Evolutionary conservation across 306 rosid genomes (phyloP).

Genomic region (Gynostemma pentaphyllum): DNA sequence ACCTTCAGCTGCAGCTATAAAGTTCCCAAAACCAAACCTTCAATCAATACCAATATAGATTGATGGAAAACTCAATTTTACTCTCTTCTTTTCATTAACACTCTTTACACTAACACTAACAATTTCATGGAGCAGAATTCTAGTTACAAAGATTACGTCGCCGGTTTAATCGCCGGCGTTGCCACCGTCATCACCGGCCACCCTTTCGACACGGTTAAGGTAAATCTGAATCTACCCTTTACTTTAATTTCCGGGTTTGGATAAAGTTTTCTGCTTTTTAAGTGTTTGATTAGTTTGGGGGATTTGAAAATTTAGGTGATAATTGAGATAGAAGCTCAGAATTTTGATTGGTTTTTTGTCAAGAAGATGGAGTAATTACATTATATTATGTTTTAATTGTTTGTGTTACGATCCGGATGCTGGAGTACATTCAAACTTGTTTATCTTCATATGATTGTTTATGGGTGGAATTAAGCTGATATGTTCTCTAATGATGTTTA

Average conservation of each 20-base stretch:
- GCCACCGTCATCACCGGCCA: constrained; percentile 46
- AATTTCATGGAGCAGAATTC: constrained; percentile 53
- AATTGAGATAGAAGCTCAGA: neutral
- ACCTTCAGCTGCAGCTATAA: too few species aligned
- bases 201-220: constrained; percentile 59
- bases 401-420: neutral
- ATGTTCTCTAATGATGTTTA: neutral
- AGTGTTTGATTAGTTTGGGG: neutral
- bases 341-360: too few species aligned
- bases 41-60: too few species aligned
- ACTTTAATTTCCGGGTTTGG: neutral
- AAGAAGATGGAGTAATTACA: too few species aligned
- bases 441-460: neutral
- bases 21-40: too few species aligned
- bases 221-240: neutral
- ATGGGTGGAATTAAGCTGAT: neutral
- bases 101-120: neutral
- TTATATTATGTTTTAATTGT: neutral
- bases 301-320: neutral
- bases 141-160: constrained; percentile 50
- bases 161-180: constrained; percentile 55
- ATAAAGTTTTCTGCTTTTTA: neutral
- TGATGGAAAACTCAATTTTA: neutral
- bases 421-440: neutral
- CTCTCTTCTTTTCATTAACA: neutral